Evolutionary conservation across 2,329 filamentous ascomycete genomes (phyloP).

Genomic region (Ophiocordyceps camponoti-rufipedis): DNA sequence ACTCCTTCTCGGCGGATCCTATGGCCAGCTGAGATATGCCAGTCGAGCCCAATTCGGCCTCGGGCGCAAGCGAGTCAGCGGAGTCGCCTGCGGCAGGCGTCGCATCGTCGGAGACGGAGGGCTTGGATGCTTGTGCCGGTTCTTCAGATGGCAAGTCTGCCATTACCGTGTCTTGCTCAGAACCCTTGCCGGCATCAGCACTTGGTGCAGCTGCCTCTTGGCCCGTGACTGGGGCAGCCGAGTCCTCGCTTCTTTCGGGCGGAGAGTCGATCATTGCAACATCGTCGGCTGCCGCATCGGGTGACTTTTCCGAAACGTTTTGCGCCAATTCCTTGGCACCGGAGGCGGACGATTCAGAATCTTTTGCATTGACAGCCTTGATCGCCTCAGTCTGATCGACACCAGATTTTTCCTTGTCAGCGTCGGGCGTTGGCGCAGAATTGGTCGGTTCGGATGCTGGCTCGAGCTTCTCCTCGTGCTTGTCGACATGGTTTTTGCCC

Average conservation of each 20-base stretch:
- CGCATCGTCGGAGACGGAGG: conserved; percentile 3
- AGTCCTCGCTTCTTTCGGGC: conserved; percentile 1
- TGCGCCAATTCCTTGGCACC: background rate
- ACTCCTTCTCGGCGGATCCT: conserved; percentile 14
- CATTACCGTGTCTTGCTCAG: conserved; percentile 10
- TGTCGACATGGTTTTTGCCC: background rate
- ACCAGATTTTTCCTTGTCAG: background rate
- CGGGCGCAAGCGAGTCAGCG: conserved; percentile 9
- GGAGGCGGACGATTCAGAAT: background rate
- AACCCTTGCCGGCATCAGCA: background rate
- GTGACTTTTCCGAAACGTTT: conserved; percentile 2
- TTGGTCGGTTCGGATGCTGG: background rate
- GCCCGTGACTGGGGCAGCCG: background rate
- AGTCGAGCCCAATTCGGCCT: conserved; percentile 16
- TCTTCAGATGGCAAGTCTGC: conserved; percentile 7
- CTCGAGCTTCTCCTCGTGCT: background rate
- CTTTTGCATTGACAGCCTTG: background rate
- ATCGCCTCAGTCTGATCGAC: background rate
- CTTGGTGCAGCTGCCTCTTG: background rate
- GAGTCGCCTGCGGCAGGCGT: conserved; percentile 3
- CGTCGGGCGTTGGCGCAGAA: background rate
- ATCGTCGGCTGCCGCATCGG: background rate
- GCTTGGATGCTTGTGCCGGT: conserved; percentile 6
- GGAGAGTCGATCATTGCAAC: background rate
- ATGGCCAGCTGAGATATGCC: conserved; percentile 20